phyloP scores from a whole-genome alignment of 345 rosid species.

The Brassica nigra region DNA sequence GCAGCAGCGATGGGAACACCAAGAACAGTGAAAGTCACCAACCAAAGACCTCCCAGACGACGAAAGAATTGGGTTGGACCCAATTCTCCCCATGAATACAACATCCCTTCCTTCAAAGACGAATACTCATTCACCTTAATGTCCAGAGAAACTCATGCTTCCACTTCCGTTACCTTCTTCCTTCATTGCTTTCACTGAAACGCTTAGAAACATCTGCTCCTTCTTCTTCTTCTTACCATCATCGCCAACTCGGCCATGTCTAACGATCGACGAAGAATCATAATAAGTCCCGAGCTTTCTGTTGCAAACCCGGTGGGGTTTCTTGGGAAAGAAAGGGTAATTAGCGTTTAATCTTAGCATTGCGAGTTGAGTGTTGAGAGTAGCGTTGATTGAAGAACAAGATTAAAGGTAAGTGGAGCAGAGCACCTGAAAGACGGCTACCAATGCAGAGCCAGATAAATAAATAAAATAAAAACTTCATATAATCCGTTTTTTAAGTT shows the following conservation, averaged over 20 bases:
- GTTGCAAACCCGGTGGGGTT: constrained; percentile 30
- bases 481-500: background rate
- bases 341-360: constrained; percentile 68
- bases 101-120: constrained; percentile 69
- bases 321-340: constrained; percentile 55
- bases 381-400: constrained; percentile 10
- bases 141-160: constrained; percentile 58
- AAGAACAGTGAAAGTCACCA: constrained; percentile 71
- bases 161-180: constrained; percentile 60
- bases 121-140: constrained; percentile 83
- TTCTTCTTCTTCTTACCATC: constrained; percentile 10
- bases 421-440: constrained; percentile 30
- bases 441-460: background rate
- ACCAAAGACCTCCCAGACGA: constrained; percentile 92
- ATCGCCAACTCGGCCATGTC: constrained; percentile 32
- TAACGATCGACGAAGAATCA: constrained; percentile 43
- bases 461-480: background rate
- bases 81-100: constrained; percentile 94
- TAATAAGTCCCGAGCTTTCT: constrained; percentile 51
- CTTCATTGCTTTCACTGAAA: constrained; percentile 60
- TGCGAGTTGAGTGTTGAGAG: background rate
- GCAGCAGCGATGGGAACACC: constrained; percentile 94
- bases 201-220: constrained; percentile 30
- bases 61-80: constrained; percentile 60
- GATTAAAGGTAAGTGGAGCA: constrained; percentile 45